phyloP scores from a whole-genome alignment of 129 eudicot genomes.

The Glebionis coronaria region DNA sequence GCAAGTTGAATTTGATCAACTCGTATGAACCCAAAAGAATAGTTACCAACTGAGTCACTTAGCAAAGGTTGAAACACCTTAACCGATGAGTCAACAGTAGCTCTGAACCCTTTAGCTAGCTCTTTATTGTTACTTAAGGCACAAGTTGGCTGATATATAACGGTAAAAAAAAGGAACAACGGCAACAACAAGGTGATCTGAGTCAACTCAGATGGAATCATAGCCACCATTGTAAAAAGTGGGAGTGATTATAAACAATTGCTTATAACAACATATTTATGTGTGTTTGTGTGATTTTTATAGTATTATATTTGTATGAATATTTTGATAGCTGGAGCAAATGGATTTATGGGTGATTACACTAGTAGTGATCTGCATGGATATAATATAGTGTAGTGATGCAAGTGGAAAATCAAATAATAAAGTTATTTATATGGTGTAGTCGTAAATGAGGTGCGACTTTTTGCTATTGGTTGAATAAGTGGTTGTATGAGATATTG shows the following conservation, averaged over 20 bases:
- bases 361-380: slow-evolving; percentile 27
- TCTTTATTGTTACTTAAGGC: slow-evolving; percentile 22
- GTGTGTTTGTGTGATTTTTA: slow-evolving; percentile 17
- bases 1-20: slow-evolving; percentile 49
- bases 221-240: slow-evolving; percentile 25
- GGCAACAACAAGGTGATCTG: not conserved
- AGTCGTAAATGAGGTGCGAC: slow-evolving; percentile 20
- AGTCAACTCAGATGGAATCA: slow-evolving; percentile 23
- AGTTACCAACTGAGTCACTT: slow-evolving; percentile 65
- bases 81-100: slow-evolving; percentile 54
- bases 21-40: slow-evolving; percentile 81
- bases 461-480: slow-evolving; percentile 9
- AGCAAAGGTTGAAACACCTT: slow-evolving; percentile 61
- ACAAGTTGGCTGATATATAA: slow-evolving; percentile 20
- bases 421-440: not conserved
- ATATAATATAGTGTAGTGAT: slow-evolving; percentile 24
- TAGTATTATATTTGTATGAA: slow-evolving; percentile 1
- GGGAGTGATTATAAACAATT: not conserved
- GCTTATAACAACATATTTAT: slow-evolving; percentile 13
- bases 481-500: not conserved
- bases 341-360: slow-evolving; percentile 1
- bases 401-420: not conserved
- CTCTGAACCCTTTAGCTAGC: slow-evolving; percentile 58
- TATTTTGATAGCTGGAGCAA: slow-evolving; percentile 7
- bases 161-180: slow-evolving; percentile 15